Base-by-base conservation (phyloP, 108 stramenopile genomes). In the Nitzschia inconspicua region DNA sequence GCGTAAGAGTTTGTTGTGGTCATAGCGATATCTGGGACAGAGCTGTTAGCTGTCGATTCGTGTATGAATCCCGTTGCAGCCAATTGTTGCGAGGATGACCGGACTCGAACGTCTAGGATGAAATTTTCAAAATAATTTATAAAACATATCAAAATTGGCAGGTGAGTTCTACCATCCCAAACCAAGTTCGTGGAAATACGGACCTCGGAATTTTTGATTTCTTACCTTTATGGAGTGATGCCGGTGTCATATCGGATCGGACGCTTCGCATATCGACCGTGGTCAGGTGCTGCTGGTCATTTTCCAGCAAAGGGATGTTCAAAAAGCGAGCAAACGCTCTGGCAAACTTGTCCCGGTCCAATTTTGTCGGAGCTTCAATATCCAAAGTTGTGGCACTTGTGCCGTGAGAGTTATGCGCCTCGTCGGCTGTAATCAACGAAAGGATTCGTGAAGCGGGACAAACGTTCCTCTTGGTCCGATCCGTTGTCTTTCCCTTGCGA, bases 301-400 rank as follows among this genome's bases (percentile, higher is more conserved):
- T 66, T 52, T 75, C 80, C 39, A 72, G 27, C 41, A 89, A 42
- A 5, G 88, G 88, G 27, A 93, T 74, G 7, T 68, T 70, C 43
- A 93, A 66, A 73, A 93, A 93, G 32, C 68, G 55, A 3, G 86
- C 48, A 75, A 93, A 93, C 14, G 92, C 92, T 47, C 60, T 72
- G 9, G 92, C 92, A 67, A 89, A 89, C 60, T 90, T 93, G 65
- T 93, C 92, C 47, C 92, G 72, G 66, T 93, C 92, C 63, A 86
- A 52, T 31, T 65, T 58, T 0, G 92, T 89, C 14, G 92, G 92
- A 34, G 92, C 92, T 63, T 93, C 92, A 52, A 93, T 88, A 58
- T 93, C 92, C 10, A 93, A 60, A 51, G 79, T 74, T 6, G 71
- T 66, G 57, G 65, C 51, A 43, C 53, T 43, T 24, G 44, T 57